phyloP scores from a whole-genome alignment of 2,329 filamentous ascomycete species.

The Paramyrothecium sp. region DNA sequence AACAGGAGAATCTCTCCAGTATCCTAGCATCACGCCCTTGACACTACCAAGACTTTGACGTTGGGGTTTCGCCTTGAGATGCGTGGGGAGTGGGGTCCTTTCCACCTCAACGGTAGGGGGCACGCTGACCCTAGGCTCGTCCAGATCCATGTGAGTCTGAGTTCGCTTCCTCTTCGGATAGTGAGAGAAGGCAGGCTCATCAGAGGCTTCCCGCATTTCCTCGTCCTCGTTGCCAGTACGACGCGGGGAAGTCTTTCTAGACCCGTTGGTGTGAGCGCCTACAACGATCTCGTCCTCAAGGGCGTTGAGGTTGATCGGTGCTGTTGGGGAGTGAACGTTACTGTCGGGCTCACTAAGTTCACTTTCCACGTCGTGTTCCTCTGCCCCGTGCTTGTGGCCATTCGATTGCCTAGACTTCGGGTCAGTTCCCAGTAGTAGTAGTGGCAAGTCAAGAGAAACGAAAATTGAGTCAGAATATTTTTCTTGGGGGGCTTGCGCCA shows the following conservation, averaged over 20 bases:
- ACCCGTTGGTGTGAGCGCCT: slow-evolving; percentile 38
- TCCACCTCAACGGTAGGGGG: slow-evolving; percentile 27
- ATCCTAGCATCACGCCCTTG: slow-evolving; percentile 53
- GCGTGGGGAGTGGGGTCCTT: slow-evolving; percentile 16
- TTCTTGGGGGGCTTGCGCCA: not conserved
- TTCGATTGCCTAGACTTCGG: slow-evolving; percentile 21
- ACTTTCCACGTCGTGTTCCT: slow-evolving; percentile 37
- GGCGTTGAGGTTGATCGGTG: slow-evolving; percentile 28
- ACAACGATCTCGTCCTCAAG: slow-evolving; percentile 55
- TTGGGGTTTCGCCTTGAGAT: slow-evolving; percentile 23
- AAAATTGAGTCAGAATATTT: not conserved
- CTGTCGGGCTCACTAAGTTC: slow-evolving; percentile 43
- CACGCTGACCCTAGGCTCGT: slow-evolving; percentile 45
- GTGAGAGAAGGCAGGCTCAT: slow-evolving; percentile 35
- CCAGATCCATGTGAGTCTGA: slow-evolving; percentile 47
- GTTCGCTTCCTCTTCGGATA: slow-evolving; percentile 57
- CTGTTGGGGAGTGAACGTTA: slow-evolving; percentile 34
- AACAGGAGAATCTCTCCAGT: slow-evolving; percentile 59
- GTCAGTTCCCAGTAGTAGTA: slow-evolving; percentile 17
- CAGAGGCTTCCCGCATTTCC: slow-evolving; percentile 40
- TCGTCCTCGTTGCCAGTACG: slow-evolving; percentile 35
- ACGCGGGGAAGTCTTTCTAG: slow-evolving; percentile 32
- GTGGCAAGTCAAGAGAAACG: not conserved
- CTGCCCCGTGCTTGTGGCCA: slow-evolving; percentile 27
- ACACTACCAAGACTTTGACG: slow-evolving; percentile 27